phyloP scores from a whole-genome alignment of 139 green algal genomes.

The Coelastrella sp. region DNA sequence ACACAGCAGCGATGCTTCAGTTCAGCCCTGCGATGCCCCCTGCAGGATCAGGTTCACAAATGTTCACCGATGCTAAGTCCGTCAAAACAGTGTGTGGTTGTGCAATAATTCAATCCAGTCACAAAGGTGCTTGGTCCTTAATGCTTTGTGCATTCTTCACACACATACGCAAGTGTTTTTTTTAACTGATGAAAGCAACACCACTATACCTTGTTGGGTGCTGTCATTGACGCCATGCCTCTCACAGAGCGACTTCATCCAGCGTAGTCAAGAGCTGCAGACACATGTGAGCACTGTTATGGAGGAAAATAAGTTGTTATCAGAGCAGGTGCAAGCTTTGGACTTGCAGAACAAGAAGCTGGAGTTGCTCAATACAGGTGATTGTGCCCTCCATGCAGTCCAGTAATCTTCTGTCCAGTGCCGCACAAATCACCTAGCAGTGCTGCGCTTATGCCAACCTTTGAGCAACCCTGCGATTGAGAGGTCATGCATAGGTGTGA shows the following conservation, averaged over 20 bases:
- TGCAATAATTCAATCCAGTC: no score
- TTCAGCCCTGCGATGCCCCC: background rate
- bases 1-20: background rate
- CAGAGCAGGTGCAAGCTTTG: background rate
- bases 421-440: background rate
- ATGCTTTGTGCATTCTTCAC: no score
- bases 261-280: slow-evolving; percentile 4
- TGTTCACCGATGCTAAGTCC: no score
- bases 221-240: no score
- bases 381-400: background rate
- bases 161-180: no score
- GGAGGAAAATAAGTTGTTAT: slow-evolving; percentile 35
- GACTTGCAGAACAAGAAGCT: background rate
- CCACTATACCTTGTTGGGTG: background rate
- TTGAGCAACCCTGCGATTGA: no score
- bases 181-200: background rate
- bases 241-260: background rate
- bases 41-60: background rate
- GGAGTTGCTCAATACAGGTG: background rate
- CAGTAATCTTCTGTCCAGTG: no score
- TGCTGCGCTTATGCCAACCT: background rate
- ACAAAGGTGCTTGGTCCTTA: no score
- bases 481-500: no score
- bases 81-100: no score
- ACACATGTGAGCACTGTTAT: background rate